These are phyloP conservation scores for Liriodendron chinense DNA, from an alignment of 164 flowering plant species.

Conservation along the genomic window DNA sequence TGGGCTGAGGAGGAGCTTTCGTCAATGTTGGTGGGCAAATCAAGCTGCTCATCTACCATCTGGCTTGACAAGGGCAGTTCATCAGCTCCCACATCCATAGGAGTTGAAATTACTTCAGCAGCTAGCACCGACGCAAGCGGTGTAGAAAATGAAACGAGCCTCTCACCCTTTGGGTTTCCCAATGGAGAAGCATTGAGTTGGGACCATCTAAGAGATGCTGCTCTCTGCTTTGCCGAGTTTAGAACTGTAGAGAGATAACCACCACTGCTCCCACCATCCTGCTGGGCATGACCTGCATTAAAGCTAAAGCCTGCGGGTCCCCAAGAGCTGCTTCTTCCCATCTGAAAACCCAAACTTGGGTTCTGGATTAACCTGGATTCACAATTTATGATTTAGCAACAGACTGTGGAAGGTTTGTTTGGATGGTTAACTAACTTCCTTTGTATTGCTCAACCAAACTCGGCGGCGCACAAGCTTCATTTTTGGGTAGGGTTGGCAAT, in stretches of 20 bases:
- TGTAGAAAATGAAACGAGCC: conserved; percentile 12
- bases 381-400: conserved; percentile 4
- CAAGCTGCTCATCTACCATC: conserved; percentile 31
- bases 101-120: conserved; percentile 19
- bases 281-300: conserved; percentile 14
- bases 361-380: conserved; percentile 27
- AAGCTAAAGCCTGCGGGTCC: conserved; percentile 43
- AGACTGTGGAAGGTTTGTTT: neutral
- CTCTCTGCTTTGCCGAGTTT: conserved; percentile 62
- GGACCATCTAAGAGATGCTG: conserved; percentile 56
- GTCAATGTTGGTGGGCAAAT: conserved; percentile 15
- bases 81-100: conserved; percentile 33
- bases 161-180: conserved; percentile 15
- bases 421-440: neutral
- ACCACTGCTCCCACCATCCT: conserved; percentile 28
- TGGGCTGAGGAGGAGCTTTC: conserved; percentile 11
- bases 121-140: conserved; percentile 14
- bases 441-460: neutral
- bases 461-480: neutral
- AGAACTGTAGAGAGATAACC: conserved; percentile 59
- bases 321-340: conserved; percentile 50
- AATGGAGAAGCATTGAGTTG: conserved; percentile 42
- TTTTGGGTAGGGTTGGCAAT: too few relatives aligned
- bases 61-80: conserved; percentile 55
- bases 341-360: conserved; percentile 27